A percentile compares a stretch with the other conserved stretches of the same genome.
These are phyloP conservation scores for Naegleria lovaniensis DNA, from an alignment of 208 protist genomes.

Conservation along the genomic window DNA sequence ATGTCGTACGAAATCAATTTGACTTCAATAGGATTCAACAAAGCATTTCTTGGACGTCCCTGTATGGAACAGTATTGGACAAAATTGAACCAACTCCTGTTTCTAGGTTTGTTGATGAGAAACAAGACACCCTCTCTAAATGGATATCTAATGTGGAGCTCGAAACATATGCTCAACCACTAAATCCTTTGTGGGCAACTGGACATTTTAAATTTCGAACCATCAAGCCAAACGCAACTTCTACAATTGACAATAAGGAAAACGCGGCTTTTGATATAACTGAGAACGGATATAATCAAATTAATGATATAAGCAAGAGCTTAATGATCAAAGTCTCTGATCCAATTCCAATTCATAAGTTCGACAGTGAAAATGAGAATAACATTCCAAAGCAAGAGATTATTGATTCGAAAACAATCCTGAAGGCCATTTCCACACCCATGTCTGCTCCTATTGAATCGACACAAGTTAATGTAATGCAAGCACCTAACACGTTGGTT, in stretches of 20 bases:
- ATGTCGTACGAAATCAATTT: background rate
- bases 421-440: conserved; percentile 12
- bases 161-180: background rate
- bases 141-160: conserved; percentile 11
- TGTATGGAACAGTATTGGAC: background rate
- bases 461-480: background rate
- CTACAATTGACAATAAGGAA: background rate
- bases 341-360: background rate
- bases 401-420: background rate
- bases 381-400: too few relatives aligned
- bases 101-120: background rate
- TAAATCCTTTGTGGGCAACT: background rate
- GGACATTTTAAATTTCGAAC: conserved; percentile 23
- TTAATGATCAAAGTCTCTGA: background rate
- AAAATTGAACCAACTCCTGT: background rate
- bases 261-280: background rate
- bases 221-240: background rate
- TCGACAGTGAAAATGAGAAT: background rate
- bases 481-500: background rate
- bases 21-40: background rate
- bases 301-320: conserved; percentile 12
- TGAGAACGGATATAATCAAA: background rate
- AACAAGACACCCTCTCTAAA: background rate
- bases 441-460: background rate
- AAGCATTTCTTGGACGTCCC: background rate